Percentiles rank a stretch among this genome's conserved stretches.
phyloP scores from a whole-genome alignment of 768 basidiomycete genomes.

The Podaxis rugospora region DNA sequence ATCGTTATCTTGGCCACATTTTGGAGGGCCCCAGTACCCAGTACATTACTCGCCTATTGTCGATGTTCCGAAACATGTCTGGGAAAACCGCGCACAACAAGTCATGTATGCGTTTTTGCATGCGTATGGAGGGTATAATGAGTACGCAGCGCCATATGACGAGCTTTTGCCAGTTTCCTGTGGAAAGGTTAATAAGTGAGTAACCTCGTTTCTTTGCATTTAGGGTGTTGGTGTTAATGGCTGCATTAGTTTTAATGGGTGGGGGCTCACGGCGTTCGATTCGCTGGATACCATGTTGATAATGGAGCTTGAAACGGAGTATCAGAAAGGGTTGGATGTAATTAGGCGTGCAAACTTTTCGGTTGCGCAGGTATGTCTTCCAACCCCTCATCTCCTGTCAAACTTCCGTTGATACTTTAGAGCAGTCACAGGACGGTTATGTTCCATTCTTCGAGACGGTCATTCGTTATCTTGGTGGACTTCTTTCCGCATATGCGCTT shows the following conservation, averaged over 20 bases:
- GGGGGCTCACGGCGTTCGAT: slow-evolving; percentile 77
- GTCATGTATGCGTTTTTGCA: slow-evolving; percentile 63
- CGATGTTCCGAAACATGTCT: slow-evolving; percentile 29
- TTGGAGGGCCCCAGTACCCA: slow-evolving; percentile 8
- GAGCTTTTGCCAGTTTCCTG: slow-evolving; percentile 56
- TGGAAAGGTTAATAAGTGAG: slow-evolving; percentile 46
- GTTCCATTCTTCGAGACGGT: slow-evolving; percentile 79
- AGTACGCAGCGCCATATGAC: slow-evolving; percentile 57
- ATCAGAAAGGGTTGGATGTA: slow-evolving; percentile 53
- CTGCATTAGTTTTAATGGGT: slow-evolving; percentile 64
- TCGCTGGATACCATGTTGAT: slow-evolving; percentile 84
- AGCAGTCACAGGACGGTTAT: slow-evolving; percentile 15
- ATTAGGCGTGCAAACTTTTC: slow-evolving; percentile 48
- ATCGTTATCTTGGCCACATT: slow-evolving; percentile 5
- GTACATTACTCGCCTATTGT: slow-evolving; percentile 10
- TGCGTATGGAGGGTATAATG: slow-evolving; percentile 64
- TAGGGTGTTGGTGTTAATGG: neutral
- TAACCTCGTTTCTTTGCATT: neutral
- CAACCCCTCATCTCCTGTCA: neutral
- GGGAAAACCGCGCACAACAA: slow-evolving; percentile 48
- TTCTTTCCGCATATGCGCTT: slow-evolving; percentile 80
- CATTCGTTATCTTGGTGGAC: slow-evolving; percentile 87
- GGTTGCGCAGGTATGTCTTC: slow-evolving; percentile 33
- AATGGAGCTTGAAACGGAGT: slow-evolving; percentile 74
- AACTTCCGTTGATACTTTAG: neutral